These are phyloP conservation scores for Backusella circina DNA, from an alignment of 192 early-diverging fungal species.

Conservation along the genomic window DNA sequence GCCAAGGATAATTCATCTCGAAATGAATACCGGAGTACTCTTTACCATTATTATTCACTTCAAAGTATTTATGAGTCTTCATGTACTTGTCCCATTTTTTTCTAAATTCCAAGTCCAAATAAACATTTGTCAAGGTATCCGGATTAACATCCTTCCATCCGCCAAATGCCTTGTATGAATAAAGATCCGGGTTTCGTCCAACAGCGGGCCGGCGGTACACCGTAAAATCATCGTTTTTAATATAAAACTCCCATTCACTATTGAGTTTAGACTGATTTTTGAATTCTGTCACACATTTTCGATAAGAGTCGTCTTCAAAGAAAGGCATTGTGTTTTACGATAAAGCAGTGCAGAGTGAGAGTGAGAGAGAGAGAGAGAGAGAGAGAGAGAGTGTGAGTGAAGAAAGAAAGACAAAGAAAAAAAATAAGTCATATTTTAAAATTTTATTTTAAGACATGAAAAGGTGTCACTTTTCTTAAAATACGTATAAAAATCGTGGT, in stretches of 20 bases:
- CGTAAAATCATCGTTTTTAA: conserved; percentile 39
- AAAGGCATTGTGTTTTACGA: neutral
- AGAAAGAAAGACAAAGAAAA: neutral
- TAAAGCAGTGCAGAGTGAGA: neutral
- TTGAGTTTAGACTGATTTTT: conserved; percentile 14
- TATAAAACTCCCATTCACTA: conserved; percentile 33
- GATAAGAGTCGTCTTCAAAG: neutral
- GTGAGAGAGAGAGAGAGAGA: neutral
- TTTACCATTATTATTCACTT: neutral
- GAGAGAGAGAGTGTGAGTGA: neutral
- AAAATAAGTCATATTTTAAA: neutral
- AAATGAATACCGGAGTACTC: neutral
- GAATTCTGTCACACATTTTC: conserved; percentile 1
- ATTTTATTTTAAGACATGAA: neutral
- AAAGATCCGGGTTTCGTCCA: conserved; percentile 35
- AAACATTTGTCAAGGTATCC: conserved; percentile 42
- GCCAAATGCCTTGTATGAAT: conserved; percentile 46
- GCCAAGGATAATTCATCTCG: conserved; percentile 40
- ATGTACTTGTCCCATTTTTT: conserved; percentile 53
- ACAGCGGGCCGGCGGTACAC: conserved; percentile 37
- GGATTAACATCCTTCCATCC: conserved; percentile 42
- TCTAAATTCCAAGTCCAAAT: conserved; percentile 47
- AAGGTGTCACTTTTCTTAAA: neutral
- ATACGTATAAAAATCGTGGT: neutral
- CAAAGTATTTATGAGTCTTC: conserved; percentile 37